These are phyloP conservation scores for Aspergillus avenaceus DNA, from an alignment of 495 filamentous ascomycete species.

Conservation along the genomic window DNA sequence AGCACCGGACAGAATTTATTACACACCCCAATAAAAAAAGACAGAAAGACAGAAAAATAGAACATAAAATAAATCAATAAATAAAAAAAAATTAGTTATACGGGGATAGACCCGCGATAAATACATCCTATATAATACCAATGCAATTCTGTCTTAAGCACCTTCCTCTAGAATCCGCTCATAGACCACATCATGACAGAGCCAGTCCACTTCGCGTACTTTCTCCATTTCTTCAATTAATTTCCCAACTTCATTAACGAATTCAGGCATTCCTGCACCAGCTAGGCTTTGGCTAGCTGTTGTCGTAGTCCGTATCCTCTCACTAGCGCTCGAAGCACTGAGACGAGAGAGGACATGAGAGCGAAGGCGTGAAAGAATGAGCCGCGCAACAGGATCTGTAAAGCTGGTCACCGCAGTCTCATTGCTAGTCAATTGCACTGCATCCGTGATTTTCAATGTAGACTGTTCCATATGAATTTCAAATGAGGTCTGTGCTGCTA, in stretches of 20 bases:
- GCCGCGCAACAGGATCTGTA: constrained; percentile 73
- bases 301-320: constrained; percentile 75
- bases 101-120: no score
- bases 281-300: constrained; percentile 81
- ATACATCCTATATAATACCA: no score
- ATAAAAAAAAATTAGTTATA: no score
- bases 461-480: constrained; percentile 26
- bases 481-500: constrained; percentile 33
- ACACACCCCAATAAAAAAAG: no score
- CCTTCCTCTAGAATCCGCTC: constrained; percentile 54
- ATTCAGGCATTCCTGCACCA: constrained; percentile 78
- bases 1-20: no score
- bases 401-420: constrained; percentile 33
- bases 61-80: no score
- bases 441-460: constrained; percentile 7
- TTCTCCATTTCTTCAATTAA: constrained; percentile 75
- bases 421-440: constrained; percentile 6
- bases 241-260: constrained; percentile 76
- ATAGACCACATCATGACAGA: constrained; percentile 76
- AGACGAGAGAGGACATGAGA: constrained; percentile 74
- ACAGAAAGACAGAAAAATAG: no score
- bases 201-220: constrained; percentile 74
- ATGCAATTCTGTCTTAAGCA: no score
- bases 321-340: constrained; percentile 68
- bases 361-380: constrained; percentile 71